A percentile compares a stretch with the other conserved stretches of the same genome.
phyloP scores from a whole-genome alignment of 2,329 filamentous ascomycete species.

The Zymoseptoria brevis region DNA sequence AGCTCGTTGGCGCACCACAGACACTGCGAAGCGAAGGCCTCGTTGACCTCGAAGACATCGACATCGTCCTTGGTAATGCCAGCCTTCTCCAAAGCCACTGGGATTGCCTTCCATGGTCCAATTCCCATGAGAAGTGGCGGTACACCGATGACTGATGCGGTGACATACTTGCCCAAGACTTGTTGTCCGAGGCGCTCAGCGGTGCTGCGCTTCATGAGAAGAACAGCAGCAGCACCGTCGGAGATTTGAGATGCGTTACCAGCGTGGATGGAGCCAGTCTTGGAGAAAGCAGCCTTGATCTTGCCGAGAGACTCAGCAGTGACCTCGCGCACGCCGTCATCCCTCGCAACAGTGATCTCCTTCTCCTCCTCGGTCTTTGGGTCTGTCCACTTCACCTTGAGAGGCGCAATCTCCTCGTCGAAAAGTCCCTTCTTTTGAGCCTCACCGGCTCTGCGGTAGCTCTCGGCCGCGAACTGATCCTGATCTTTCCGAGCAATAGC shows the following conservation, averaged over 20 bases:
- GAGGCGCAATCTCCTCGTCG: conserved; percentile 79
- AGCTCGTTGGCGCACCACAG: conserved; percentile 89
- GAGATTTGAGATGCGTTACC: conserved; percentile 95
- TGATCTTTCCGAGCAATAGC: conserved; percentile 64
- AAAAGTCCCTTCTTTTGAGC: conserved; percentile 88
- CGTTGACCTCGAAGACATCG: conserved; percentile 98
- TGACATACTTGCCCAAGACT: conserved; percentile 87
- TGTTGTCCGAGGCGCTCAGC: conserved; percentile 80
- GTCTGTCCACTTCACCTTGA: conserved; percentile 81
- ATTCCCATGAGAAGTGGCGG: conserved; percentile 92
- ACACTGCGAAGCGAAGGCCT: conserved; percentile 94
- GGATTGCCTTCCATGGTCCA: conserved; percentile 92
- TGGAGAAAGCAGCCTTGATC: conserved; percentile 82
- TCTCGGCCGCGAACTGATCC: conserved; percentile 88
- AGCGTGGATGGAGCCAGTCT: conserved; percentile 88
- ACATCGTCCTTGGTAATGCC: conserved; percentile 83
- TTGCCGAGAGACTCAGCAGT: conserved; percentile 83
- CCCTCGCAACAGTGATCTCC: conserved; percentile 71
- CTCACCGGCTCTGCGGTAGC: conserved; percentile 80
- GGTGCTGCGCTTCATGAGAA: conserved; percentile 89
- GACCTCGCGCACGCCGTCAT: conserved; percentile 81
- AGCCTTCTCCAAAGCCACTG: conserved; percentile 79
- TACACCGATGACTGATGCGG: conserved; percentile 78
- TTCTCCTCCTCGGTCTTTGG: conserved; percentile 82
- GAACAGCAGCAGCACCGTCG: conserved; percentile 87